Base-by-base conservation (phyloP, 805 yeast species). In the Ogataea wickerhamii region DNA sequence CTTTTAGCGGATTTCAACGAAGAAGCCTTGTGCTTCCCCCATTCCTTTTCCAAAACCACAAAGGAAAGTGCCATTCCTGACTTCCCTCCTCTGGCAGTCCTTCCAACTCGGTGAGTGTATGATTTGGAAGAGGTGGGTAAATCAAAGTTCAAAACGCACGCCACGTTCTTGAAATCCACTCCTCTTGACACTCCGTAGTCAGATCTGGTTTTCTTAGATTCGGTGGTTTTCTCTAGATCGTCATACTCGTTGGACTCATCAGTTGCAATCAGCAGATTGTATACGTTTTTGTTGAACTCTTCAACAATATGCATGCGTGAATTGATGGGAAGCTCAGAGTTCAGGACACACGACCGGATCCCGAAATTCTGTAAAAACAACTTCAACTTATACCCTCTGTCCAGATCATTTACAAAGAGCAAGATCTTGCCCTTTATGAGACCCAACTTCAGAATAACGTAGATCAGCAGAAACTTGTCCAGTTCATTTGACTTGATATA, bases 61-160 rank as follows among this genome's bases (percentile, higher is more conserved):
- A 91, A 93, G 13, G 97, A 88, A 38, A 93, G 71, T 0, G 98
- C 85, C 76, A 87, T 89, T 41, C 98, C 98, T 2, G 93, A 73
- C 58, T 87, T 88, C 37, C 96, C 96, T 6, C 96, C 98, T 65
- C 98, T 80, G 4, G 98, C 98, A 4, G 98, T 93, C 68, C 98
- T 80, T 36, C 98, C 98, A 25, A 93, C 77, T 58, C 98, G 76
- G 63, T 93, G 98, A 21, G 87, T 81, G 58, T 93, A 93, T 3
- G 95, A 78, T 57, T 82, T 84, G 4, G 97, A 81, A 7, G 94
- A 80, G 3, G 86, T 75, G 28, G 98, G 98, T 51, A 93, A 68
- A 59, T 93, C 98, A 60, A 93, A 93, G 64, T 93, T 93, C 48
- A 93, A 68, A 6, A 93, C 98, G 67, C 98, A 93, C 6, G 97